A percentile compares a stretch with the other conserved stretches of the same genome.
Conservation (phyloP, 345 rosid genomes). For the Brassica nigra region DNA sequence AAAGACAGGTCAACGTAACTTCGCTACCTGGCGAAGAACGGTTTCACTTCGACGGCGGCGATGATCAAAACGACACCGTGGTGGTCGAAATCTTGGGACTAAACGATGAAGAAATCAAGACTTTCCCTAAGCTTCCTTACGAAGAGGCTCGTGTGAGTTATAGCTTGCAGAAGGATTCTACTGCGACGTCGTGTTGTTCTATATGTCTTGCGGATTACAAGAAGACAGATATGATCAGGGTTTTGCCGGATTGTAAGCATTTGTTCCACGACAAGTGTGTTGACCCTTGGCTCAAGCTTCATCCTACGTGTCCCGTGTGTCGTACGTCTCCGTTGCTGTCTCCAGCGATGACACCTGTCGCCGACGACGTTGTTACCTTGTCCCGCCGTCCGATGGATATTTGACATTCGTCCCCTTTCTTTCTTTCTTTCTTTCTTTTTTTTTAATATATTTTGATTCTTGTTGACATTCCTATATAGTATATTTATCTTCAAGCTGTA, state of each 20-base stretch:
- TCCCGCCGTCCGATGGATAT: slow-evolving; percentile 34
- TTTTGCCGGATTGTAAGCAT: slow-evolving; percentile 77
- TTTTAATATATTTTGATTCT: background rate
- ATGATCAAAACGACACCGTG: slow-evolving; percentile 20
- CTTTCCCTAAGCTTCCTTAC: slow-evolving; percentile 70
- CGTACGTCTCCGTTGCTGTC: slow-evolving; percentile 74
- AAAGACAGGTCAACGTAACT: slow-evolving; percentile 21
- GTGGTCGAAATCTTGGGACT: slow-evolving; percentile 55
- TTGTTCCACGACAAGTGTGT: slow-evolving; percentile 71
- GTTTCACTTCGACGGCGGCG: background rate
- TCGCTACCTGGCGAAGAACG: slow-evolving; percentile 8
- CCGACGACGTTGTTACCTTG: slow-evolving; percentile 57
- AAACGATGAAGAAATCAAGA: slow-evolving; percentile 62
- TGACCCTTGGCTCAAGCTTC: slow-evolving; percentile 76
- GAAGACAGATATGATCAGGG: slow-evolving; percentile 51
- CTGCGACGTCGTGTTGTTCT: slow-evolving; percentile 62
- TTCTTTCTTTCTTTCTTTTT: background rate
- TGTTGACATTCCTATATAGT: slow-evolving; percentile 16
- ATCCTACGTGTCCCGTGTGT: slow-evolving; percentile 76
- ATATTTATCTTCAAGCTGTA: slow-evolving; percentile 22
- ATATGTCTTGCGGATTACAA: slow-evolving; percentile 86
- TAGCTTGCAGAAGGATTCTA: slow-evolving; percentile 45
- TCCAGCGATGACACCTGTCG: slow-evolving; percentile 63
- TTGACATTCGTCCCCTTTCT: slow-evolving; percentile 10
- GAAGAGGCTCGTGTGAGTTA: slow-evolving; percentile 56